Conservation (phyloP, 1,139 yeast genomes). For the Meyerozyma carpophila region DNA sequence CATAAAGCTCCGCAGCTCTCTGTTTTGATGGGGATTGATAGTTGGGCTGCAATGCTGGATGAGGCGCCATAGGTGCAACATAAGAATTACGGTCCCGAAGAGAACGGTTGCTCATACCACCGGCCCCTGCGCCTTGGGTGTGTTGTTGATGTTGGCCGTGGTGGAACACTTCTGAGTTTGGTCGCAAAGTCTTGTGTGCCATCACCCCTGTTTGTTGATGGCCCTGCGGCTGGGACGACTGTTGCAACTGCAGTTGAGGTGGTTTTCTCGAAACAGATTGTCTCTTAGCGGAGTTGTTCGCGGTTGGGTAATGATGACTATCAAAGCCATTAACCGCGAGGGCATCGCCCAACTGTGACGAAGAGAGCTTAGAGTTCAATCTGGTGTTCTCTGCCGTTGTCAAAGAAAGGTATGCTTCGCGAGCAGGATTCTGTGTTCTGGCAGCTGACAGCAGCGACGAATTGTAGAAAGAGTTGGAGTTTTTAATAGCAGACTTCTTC, state of each 20-base stretch:
- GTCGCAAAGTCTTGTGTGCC: constrained; percentile 3
- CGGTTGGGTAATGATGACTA: constrained; percentile 4
- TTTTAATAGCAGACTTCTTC: constrained; percentile 65
- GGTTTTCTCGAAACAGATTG: constrained; percentile 5
- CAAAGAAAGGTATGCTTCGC: constrained; percentile 58
- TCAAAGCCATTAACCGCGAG: constrained; percentile 3
- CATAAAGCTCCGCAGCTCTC: constrained; percentile 45
- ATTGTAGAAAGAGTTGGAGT: constrained; percentile 25
- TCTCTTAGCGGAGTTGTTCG: constrained; percentile 2
- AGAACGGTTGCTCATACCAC: constrained; percentile 28
- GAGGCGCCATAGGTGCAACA: constrained; percentile 40
- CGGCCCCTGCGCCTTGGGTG: constrained; percentile 3
- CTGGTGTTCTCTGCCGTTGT: constrained; percentile 78
- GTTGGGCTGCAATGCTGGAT: constrained; percentile 36
- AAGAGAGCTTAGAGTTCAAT: constrained; percentile 55
- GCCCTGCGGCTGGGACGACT: constrained; percentile 2
- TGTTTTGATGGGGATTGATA: constrained; percentile 39
- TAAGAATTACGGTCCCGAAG: constrained; percentile 27
- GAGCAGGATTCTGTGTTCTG: constrained; percentile 37
- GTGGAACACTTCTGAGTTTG: constrained; percentile 4
- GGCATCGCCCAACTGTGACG: constrained; percentile 26
- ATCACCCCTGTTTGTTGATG: constrained; percentile 1
- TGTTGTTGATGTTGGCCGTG: constrained; percentile 1
- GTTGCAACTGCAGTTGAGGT: constrained; percentile 2
- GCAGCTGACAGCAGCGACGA: constrained; percentile 9